A percentile compares a stretch with the other conserved stretches of the same genome.
Conservation (phyloP, 202 grass and related monocot genomes). For the Alloteropsis angusta region DNA sequence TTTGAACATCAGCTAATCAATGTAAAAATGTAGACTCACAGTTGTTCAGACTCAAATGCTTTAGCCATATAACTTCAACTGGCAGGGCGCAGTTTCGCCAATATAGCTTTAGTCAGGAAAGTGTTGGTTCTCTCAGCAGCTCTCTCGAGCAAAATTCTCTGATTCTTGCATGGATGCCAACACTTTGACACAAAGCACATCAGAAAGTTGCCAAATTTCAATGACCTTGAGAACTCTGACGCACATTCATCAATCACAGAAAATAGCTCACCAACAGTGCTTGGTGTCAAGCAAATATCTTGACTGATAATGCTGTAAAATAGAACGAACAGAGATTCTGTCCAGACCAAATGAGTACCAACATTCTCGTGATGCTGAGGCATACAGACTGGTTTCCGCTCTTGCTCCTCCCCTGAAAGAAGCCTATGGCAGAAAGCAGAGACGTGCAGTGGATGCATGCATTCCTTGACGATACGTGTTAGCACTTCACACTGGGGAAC, state of each 20-base stretch:
- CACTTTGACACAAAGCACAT: conserved; percentile 53
- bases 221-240: conserved; percentile 38
- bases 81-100: conserved; percentile 45
- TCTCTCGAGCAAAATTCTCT: conserved; percentile 50
- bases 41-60: neutral
- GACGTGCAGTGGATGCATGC: conserved; percentile 68
- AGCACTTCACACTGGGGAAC: conserved; percentile 51
- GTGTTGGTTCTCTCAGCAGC: conserved; percentile 52
- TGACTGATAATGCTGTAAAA: conserved; percentile 69
- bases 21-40: conserved; percentile 17
- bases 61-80: conserved; percentile 22
- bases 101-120: conserved; percentile 71
- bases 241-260: conserved; percentile 48
- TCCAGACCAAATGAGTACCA: conserved; percentile 46
- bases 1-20: neutral
- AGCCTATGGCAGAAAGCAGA: conserved; percentile 68
- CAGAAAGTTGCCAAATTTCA: conserved; percentile 77
- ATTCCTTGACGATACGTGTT: conserved; percentile 56
- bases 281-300: conserved; percentile 59
- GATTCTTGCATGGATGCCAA: conserved; percentile 28
- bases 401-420: conserved; percentile 38
- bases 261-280: conserved; percentile 34
- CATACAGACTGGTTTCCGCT: conserved; percentile 40
- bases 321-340: conserved; percentile 57
- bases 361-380: conserved; percentile 41